Percentiles rank a stretch among this genome's conserved stretches.
Evolutionary conservation across 306 rosid genomes (phyloP).

Genomic region (Citrullus mucosospermus): DNA sequence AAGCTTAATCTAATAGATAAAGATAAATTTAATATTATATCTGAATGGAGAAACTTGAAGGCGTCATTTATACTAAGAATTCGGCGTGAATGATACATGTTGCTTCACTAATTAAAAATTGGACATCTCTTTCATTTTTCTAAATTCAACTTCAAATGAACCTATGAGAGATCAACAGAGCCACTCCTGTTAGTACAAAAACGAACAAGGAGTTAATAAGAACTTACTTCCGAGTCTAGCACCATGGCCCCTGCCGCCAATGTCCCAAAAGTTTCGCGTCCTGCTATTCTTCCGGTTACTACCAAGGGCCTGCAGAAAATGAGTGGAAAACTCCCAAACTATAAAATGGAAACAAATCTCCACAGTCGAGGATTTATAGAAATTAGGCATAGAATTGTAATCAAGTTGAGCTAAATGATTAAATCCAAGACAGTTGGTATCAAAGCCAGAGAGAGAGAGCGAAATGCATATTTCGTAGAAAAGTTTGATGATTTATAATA

Average conservation of each 20-base stretch:
- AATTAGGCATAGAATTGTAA: neutral
- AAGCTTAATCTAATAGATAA: too few relatives aligned
- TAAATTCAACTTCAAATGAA: neutral
- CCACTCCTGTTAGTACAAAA: neutral
- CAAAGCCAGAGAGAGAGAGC: neutral
- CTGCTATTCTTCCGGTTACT: slow-evolving; percentile 23
- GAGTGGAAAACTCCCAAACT: slow-evolving; percentile 1
- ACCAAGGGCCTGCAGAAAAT: slow-evolving; percentile 72
- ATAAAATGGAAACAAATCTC: neutral
- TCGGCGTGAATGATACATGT: neutral
- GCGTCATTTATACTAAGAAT: neutral
- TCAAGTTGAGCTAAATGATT: neutral
- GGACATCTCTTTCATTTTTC: neutral
- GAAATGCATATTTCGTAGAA: neutral
- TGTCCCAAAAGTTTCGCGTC: slow-evolving; percentile 21
- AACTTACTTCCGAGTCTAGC: slow-evolving; percentile 37
- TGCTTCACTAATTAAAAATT: neutral
- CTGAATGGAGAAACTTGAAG: neutral
- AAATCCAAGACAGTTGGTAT: neutral
- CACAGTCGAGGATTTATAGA: neutral
- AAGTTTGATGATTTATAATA: neutral
- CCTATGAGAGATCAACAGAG: neutral
- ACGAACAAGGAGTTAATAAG: neutral
- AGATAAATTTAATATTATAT: too few relatives aligned
- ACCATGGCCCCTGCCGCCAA: slow-evolving; percentile 26